phyloP scores from a whole-genome alignment of 768 basidiomycete species.

The Leccinum longicurvipes region DNA sequence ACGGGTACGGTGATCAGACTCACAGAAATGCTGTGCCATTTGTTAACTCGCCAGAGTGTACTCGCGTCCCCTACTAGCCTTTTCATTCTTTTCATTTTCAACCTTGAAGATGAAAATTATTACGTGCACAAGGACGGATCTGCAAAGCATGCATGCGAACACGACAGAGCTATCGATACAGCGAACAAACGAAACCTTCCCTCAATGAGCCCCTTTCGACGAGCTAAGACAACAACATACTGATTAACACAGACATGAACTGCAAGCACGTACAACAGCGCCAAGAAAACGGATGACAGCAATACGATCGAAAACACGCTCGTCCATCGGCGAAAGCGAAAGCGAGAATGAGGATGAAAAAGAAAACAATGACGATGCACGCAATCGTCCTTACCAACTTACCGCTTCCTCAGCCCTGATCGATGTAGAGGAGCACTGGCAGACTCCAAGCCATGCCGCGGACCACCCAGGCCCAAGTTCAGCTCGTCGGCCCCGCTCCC shows the following conservation, averaged over 20 bases:
- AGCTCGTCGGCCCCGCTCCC: constrained; percentile 25
- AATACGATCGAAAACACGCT: neutral
- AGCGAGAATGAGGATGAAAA: neutral
- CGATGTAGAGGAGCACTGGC: constrained; percentile 4
- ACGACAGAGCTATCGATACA: constrained; percentile 6
- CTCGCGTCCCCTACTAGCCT: too few relatives aligned
- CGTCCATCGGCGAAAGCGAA: neutral
- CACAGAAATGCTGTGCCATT: too few relatives aligned
- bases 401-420: constrained; percentile 10
- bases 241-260: neutral
- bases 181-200: neutral
- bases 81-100: neutral
- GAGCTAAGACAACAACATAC: neutral
- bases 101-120: neutral
- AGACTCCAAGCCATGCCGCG: constrained; percentile 7
- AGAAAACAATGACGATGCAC: neutral
- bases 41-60: too few relatives aligned
- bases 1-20: too few relatives aligned
- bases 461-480: constrained; percentile 23
- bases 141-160: neutral
- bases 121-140: neutral
- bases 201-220: neutral
- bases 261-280: neutral
- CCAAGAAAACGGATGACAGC: constrained; percentile 5
- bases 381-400: neutral